These are phyloP conservation scores for Puccinia novopanici DNA, from an alignment of 1,284 basidiomycete genomes.

Conservation along the genomic window DNA sequence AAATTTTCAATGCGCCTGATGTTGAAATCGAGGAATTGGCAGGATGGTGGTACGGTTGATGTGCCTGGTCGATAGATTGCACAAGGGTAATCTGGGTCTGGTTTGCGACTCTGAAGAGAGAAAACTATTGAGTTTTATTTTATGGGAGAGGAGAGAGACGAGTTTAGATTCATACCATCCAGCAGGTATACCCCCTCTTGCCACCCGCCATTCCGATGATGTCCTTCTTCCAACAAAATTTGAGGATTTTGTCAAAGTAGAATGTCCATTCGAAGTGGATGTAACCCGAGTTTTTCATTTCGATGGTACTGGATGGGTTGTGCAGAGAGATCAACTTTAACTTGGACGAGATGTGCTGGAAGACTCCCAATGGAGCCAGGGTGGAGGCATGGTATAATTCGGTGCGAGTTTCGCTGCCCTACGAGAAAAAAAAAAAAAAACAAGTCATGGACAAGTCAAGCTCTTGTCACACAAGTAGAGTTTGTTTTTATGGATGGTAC, in stretches of 20 bases:
- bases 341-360: conserved; percentile 25
- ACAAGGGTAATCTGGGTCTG: no score
- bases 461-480: not conserved
- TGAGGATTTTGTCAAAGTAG: no score
- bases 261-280: no score
- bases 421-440: not conserved
- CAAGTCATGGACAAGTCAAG: no score
- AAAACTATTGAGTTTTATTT: not conserved
- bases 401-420: conserved; percentile 4
- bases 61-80: no score
- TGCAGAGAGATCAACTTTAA: conserved; percentile 27
- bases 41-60: no score
- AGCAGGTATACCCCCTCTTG: conserved; percentile 41
- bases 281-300: no score
- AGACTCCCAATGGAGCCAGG: conserved; percentile 17
- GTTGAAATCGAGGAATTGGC: no score
- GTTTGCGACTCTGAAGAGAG: conserved; percentile 9
- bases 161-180: conserved; percentile 21
- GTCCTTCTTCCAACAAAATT: no score
- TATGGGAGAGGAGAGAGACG: not conserved
- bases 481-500: not conserved
- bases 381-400: conserved; percentile 34
- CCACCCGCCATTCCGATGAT: conserved; percentile 28
- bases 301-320: no score
- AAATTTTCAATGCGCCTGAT: conserved; percentile 41